Evolutionary conservation across 2,329 filamentous ascomycete species (phyloP).

Genomic region (Xylaria digitata): DNA sequence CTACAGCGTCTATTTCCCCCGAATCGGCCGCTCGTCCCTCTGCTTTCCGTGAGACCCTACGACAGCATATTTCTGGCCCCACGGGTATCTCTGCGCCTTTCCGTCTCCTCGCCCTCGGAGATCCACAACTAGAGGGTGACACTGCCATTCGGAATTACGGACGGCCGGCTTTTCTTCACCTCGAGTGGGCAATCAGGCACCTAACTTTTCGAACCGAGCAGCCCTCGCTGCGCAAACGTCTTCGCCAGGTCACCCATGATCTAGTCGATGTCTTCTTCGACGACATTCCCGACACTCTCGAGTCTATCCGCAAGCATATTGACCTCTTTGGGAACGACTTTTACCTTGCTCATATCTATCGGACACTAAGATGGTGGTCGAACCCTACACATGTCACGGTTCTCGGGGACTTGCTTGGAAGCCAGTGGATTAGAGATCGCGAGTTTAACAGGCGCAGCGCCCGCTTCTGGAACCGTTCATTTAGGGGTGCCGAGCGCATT

Average conservation of each 20-base stretch:
- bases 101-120: slow-evolving; percentile 85
- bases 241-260: slow-evolving; percentile 67
- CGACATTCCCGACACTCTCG: slow-evolving; percentile 75
- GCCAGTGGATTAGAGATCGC: slow-evolving; percentile 89
- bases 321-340: slow-evolving; percentile 95
- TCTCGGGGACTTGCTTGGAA: slow-evolving; percentile 90
- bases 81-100: slow-evolving; percentile 72
- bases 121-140: slow-evolving; percentile 94
- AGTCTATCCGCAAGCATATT: slow-evolving; percentile 79
- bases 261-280: slow-evolving; percentile 70
- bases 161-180: slow-evolving; percentile 65
- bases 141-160: slow-evolving; percentile 77
- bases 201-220: slow-evolving; percentile 60
- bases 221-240: slow-evolving; percentile 61
- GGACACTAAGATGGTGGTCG: slow-evolving; percentile 84
- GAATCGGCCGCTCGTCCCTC: slow-evolving; percentile 30
- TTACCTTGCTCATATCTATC: slow-evolving; percentile 93
- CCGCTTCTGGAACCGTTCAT: slow-evolving; percentile 85
- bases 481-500: slow-evolving; percentile 74
- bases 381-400: slow-evolving; percentile 88
- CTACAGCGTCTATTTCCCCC: slow-evolving; percentile 20
- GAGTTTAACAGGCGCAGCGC: slow-evolving; percentile 81
- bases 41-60: slow-evolving; percentile 55
- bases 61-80: slow-evolving; percentile 48
- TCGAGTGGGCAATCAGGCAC: slow-evolving; percentile 60